Evolutionary conservation across 75 land plant genomes (phyloP).

Genomic region (Pinus tabuliformis): DNA sequence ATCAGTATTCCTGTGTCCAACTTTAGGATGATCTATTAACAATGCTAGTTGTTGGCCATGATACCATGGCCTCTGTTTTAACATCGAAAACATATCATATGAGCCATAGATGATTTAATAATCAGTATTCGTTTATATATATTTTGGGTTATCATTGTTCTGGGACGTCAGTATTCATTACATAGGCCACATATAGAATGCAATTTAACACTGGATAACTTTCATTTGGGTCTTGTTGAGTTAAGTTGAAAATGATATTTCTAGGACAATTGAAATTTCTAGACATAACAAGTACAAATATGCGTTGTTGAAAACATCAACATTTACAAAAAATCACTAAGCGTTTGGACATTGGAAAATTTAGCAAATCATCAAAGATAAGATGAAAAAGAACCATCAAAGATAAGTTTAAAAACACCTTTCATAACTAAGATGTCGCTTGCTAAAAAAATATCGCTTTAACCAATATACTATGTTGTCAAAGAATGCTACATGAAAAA

Average conservation of each 20-base stretch:
- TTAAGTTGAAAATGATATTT: background rate
- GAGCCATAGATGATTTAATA: conserved; percentile 55
- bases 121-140: background rate
- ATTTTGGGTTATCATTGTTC: background rate
- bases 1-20: conserved; percentile 44
- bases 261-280: background rate
- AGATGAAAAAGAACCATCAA: background rate
- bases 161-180: background rate
- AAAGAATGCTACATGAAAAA: no score
- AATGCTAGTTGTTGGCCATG: conserved; percentile 99
- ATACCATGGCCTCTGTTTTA: conserved; percentile 93
- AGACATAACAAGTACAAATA: background rate
- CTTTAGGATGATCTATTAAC: conserved; percentile 91
- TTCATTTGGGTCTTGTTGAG: background rate
- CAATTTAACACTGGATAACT: background rate
- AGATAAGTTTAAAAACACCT: background rate
- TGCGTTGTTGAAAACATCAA: background rate
- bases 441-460: background rate
- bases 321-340: no score
- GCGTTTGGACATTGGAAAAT: no score
- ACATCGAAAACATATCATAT: conserved; percentile 97
- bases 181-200: no score
- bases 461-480: background rate
- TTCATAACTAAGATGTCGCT: background rate
- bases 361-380: no score